phyloP scores from a whole-genome alignment of 2,329 filamentous ascomycete genomes.

The Pseudocercospora fijiensis region DNA sequence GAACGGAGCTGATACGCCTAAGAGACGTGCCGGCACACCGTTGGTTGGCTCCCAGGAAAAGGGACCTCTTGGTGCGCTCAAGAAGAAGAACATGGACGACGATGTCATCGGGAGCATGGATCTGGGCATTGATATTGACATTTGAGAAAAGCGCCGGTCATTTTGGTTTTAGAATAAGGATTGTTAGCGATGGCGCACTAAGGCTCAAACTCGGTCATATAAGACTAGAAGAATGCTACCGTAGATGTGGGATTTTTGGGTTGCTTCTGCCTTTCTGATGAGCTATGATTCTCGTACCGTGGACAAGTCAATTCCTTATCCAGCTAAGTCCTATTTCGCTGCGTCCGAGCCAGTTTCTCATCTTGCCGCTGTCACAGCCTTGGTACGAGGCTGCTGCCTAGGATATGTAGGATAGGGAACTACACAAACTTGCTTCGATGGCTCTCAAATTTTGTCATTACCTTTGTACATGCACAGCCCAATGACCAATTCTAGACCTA shows the following conservation, averaged over 20 bases:
- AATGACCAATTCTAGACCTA: too few relatives aligned
- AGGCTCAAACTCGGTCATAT: not conserved
- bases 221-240: slow-evolving; percentile 1
- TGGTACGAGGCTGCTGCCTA: too few relatives aligned
- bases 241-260: not conserved
- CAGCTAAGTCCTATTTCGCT: too few relatives aligned
- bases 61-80: slow-evolving; percentile 43
- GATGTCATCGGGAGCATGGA: slow-evolving; percentile 89
- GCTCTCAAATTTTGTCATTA: too few relatives aligned
- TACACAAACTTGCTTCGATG: too few relatives aligned
- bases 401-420: too few relatives aligned
- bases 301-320: too few relatives aligned
- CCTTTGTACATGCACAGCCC: too few relatives aligned
- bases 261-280: too few relatives aligned
- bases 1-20: slow-evolving; percentile 41
- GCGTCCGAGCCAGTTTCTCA: too few relatives aligned
- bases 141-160: slow-evolving; percentile 47
- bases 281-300: too few relatives aligned
- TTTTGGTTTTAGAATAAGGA: not conserved
- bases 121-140: slow-evolving; percentile 87
- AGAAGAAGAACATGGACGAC: slow-evolving; percentile 76
- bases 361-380: too few relatives aligned
- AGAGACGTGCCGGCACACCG: slow-evolving; percentile 41
- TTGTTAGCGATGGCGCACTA: not conserved
- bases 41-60: slow-evolving; percentile 51